Evolutionary conservation across 345 rosid species (phyloP).

Genomic region (Melastoma malabathricum): DNA sequence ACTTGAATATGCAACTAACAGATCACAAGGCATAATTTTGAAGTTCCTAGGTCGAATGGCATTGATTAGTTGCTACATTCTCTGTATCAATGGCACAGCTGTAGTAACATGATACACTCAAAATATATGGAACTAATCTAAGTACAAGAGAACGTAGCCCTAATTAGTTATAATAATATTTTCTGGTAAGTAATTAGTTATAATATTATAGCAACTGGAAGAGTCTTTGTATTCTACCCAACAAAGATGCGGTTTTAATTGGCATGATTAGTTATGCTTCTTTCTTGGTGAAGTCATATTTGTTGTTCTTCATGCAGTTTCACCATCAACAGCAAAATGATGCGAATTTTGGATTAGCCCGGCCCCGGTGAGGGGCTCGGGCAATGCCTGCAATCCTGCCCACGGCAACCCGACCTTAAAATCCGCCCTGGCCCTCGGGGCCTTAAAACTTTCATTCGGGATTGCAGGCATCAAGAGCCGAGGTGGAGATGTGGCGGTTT

Average conservation of each 20-base stretch:
- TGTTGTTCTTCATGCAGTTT: conserved; percentile 12
- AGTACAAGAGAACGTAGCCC: too few relatives aligned
- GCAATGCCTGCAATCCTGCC: conserved; percentile 76
- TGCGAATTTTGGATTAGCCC: conserved; percentile 73
- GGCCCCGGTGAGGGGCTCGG: conserved; percentile 94
- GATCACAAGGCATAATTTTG: too few relatives aligned
- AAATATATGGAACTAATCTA: too few relatives aligned
- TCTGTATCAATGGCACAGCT: too few relatives aligned
- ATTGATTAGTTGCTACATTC: too few relatives aligned
- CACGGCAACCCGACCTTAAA: conserved; percentile 14
- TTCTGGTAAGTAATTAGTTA: too few relatives aligned
- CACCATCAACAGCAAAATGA: conserved; percentile 61
- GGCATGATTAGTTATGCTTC: not conserved
- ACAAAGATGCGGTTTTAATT: not conserved
- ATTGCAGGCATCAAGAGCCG: conserved; percentile 53
- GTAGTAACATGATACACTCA: too few relatives aligned
- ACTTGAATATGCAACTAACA: too few relatives aligned
- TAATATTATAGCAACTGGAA: too few relatives aligned
- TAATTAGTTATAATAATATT: too few relatives aligned
- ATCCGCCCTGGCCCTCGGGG: conserved; percentile 6
- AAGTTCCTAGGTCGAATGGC: too few relatives aligned
- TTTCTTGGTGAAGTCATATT: conserved; percentile 1
- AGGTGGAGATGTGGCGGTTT: conserved; percentile 23
- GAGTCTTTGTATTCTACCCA: too few relatives aligned
- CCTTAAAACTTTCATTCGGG: conserved; percentile 21